These are phyloP conservation scores for Paecilomyces variotii DNA, from an alignment of 2,329 filamentous ascomycete species.

Conservation along the genomic window DNA sequence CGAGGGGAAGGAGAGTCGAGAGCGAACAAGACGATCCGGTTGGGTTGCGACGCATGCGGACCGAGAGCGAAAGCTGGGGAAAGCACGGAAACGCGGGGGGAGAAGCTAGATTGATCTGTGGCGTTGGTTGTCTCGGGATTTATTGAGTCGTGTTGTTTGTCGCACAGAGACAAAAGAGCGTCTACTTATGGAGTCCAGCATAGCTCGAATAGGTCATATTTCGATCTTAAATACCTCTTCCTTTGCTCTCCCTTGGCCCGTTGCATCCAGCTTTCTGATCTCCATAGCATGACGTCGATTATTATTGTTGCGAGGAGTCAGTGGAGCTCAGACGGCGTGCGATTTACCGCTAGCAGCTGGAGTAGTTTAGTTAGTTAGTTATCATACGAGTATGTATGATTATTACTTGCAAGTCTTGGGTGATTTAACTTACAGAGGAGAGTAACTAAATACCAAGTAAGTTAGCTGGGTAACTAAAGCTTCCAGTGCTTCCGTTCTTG, in stretches of 20 bases:
- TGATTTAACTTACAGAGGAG: too few species aligned
- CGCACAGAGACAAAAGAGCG: background rate
- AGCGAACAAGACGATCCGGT: conserved; percentile 4
- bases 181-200: background rate
- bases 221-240: background rate
- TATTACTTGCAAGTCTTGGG: too few species aligned
- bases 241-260: background rate
- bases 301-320: background rate
- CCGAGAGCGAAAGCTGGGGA: conserved; percentile 2
- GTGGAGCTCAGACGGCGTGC: background rate
- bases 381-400: too few species aligned
- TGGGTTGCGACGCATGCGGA: conserved; percentile 1
- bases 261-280: background rate
- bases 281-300: background rate
- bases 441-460: too few species aligned
- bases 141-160: background rate
- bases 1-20: conserved; percentile 2
- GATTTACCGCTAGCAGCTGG: too few species aligned
- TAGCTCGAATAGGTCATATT: background rate
- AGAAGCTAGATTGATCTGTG: background rate
- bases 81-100: background rate
- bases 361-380: too few species aligned
- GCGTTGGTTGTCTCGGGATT: background rate
- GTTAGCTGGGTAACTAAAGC: too few species aligned
- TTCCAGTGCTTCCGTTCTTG: background rate